phyloP scores from a whole-genome alignment of 257 asterid species.

The Solanum pinnatisectum region DNA sequence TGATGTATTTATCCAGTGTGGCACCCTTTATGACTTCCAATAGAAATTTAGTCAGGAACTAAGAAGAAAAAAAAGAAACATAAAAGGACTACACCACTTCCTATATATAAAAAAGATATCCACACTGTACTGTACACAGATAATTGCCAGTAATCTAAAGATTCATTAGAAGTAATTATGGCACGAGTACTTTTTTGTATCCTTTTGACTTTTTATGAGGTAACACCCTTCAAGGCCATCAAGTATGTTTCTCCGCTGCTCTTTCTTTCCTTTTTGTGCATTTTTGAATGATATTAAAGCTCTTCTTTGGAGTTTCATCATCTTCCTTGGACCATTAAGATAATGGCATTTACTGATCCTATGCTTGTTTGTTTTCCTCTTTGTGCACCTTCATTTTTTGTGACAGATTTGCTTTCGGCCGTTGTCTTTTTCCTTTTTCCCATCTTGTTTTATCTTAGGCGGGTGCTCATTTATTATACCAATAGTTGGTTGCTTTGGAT shows the following conservation, averaged over 20 bases:
- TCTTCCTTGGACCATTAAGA: neutral
- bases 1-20: neutral
- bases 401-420: neutral
- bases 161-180: neutral
- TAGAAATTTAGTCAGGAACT: neutral
- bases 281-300: neutral
- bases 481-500: neutral
- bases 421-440: neutral
- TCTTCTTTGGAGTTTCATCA: neutral
- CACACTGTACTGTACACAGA: neutral
- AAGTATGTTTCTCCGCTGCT: neutral
- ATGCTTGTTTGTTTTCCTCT: neutral
- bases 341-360: neutral
- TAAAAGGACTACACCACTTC: neutral
- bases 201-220: neutral
- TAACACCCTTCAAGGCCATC: neutral
- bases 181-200: neutral
- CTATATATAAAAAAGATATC: neutral
- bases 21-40: neutral
- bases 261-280: constrained; percentile 39
- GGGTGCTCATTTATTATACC: neutral
- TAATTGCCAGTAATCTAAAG: neutral
- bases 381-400: neutral
- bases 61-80: neutral
- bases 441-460: neutral